These are phyloP conservation scores for Poa pratensis DNA, from an alignment of 176 grass and related monocot species.

Conservation along the genomic window DNA sequence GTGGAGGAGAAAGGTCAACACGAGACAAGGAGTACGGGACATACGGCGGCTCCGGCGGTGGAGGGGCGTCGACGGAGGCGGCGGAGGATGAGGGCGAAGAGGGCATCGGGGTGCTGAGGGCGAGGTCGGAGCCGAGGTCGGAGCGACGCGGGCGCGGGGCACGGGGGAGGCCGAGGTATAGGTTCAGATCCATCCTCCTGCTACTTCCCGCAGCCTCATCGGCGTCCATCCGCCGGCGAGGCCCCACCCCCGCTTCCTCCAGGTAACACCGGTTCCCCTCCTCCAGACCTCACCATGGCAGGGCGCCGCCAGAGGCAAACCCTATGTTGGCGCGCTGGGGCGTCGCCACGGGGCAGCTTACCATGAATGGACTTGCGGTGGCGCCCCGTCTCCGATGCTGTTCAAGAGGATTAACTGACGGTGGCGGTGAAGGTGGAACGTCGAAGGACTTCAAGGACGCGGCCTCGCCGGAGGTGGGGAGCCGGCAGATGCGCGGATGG, in stretches of 20 bases:
- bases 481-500: neutral
- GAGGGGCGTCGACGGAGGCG: conserved; percentile 60
- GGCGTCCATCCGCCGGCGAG: conserved; percentile 55
- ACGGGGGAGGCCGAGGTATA: conserved; percentile 86
- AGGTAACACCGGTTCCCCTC: neutral
- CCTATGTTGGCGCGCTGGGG: conserved; percentile 31
- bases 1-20: conserved; percentile 36
- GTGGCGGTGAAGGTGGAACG: neutral
- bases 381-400: neutral
- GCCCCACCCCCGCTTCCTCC: neutral
- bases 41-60: conserved; percentile 37
- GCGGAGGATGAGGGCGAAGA: conserved; percentile 68
- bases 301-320: conserved; percentile 40
- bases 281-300: conserved; percentile 32
- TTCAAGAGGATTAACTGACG: conserved; percentile 3
- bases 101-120: conserved; percentile 81
- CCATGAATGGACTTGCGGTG: neutral
- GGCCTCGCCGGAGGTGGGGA: neutral
- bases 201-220: conserved; percentile 61
- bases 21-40: conserved; percentile 40
- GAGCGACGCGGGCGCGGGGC: conserved; percentile 70
- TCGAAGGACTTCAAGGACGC: too few species aligned
- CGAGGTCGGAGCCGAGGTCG: conserved; percentile 94
- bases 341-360: neutral
- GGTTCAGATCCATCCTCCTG: conserved; percentile 98